Conservation (phyloP, 1,139 yeast species). For the Protomyces lactucae-debilis region DNA sequence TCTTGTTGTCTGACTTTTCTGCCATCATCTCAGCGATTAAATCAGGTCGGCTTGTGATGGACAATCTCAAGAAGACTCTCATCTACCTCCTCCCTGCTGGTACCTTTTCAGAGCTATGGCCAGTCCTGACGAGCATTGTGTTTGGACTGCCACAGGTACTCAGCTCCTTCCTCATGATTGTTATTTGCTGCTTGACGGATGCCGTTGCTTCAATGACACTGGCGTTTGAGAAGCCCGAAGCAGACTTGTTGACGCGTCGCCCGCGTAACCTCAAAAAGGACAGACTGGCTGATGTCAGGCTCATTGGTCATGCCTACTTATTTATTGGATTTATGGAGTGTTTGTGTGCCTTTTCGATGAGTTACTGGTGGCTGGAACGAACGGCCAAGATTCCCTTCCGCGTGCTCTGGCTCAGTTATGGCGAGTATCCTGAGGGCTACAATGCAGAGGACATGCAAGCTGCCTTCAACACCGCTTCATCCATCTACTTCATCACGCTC, state of each 20-base stretch:
- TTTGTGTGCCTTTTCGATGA: constrained; percentile 46
- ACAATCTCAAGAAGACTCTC: constrained; percentile 50
- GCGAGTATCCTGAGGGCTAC: constrained; percentile 14
- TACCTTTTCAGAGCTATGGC: constrained; percentile 52
- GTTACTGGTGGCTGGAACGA: constrained; percentile 45
- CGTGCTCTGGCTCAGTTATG: constrained; percentile 42
- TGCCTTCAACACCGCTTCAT: constrained; percentile 43
- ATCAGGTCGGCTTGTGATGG: constrained; percentile 51
- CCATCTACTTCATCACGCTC: constrained; percentile 50
- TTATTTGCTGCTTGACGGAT: constrained; percentile 41
- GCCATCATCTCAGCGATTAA: constrained; percentile 49
- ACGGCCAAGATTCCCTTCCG: constrained; percentile 43
- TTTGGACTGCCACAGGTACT: constrained; percentile 52
- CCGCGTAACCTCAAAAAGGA: constrained; percentile 49
- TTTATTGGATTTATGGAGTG: constrained; percentile 46
- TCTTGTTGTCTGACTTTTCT: constrained; percentile 44
- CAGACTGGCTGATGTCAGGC: constrained; percentile 45
- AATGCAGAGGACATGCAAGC: constrained; percentile 40
- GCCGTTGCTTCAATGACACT: constrained; percentile 25
- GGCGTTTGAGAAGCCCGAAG: constrained; percentile 44
- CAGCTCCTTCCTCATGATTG: constrained; percentile 52
- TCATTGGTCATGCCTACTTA: constrained; percentile 47
- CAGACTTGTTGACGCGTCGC: constrained; percentile 44
- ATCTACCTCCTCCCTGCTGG: constrained; percentile 55
- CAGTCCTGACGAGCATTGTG: constrained; percentile 48